Evolutionary conservation across 106 monocot genomes (phyloP).

Genomic region (Allium fistulosum): DNA sequence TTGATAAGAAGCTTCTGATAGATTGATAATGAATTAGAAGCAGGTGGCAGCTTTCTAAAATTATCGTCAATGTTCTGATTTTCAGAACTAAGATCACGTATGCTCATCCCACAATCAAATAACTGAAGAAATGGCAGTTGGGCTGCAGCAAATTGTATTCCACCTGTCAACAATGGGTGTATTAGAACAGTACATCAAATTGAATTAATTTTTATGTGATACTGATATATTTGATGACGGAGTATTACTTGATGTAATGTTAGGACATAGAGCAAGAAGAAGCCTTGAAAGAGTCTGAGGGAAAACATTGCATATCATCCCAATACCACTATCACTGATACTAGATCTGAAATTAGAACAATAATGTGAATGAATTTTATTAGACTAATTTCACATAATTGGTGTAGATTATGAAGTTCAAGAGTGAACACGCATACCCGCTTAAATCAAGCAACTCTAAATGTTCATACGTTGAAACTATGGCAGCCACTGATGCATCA

Average conservation of each 20-base stretch:
- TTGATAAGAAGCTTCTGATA: conserved; percentile 93
- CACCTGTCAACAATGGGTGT: conserved; percentile 39
- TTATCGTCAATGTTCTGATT: conserved; percentile 22
- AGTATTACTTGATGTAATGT: conserved; percentile 82
- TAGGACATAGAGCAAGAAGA: conserved; percentile 84
- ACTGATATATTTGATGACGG: background rate
- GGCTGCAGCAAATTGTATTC: conserved; percentile 86
- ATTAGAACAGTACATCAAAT: background rate
- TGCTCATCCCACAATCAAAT: conserved; percentile 91
- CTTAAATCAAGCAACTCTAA: conserved; percentile 93
- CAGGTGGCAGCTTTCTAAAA: conserved; percentile 12
- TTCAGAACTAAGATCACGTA: conserved; percentile 35
- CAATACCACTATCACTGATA: conserved; percentile 88
- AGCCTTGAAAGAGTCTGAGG: conserved; percentile 67
- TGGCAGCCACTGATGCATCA: conserved; percentile 88
- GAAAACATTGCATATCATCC: conserved; percentile 93
- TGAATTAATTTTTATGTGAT: background rate
- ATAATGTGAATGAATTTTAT: background rate
- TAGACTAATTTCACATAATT: background rate
- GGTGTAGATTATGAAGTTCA: background rate
- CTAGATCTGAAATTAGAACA: conserved; percentile 50
- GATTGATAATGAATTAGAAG: conserved; percentile 19
- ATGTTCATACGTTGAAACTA: conserved; percentile 45
- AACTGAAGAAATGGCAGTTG: conserved; percentile 82
- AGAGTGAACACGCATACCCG: conserved; percentile 49